phyloP scores from a whole-genome alignment of 805 yeast species.

The Hanseniaspora mollemarum region DNA sequence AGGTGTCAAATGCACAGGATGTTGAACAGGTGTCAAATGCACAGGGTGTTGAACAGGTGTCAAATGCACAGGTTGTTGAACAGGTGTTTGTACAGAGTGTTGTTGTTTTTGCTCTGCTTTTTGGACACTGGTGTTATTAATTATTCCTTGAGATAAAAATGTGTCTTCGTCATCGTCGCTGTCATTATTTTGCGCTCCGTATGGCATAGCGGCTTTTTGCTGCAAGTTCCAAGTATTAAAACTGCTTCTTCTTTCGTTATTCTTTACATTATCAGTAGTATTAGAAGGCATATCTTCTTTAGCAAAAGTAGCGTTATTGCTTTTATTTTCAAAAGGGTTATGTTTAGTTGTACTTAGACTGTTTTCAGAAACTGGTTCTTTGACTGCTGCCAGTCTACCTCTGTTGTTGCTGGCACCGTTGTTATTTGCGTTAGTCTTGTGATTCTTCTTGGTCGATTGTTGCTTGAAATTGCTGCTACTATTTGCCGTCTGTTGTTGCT shows the following conservation, averaged over 20 bases:
- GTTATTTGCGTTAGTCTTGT: background rate
- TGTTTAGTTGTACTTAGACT: background rate
- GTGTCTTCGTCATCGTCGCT: conserved; percentile 2
- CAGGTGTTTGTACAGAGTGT: background rate
- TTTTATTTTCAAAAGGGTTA: background rate
- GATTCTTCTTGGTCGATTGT: background rate
- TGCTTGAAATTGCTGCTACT: background rate
- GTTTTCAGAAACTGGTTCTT: too few relatives aligned
- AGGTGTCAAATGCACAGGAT: background rate
- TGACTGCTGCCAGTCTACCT: too few relatives aligned
- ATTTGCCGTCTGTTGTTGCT: background rate
- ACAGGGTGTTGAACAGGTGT: background rate
- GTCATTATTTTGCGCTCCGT: background rate
- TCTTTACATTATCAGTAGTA: background rate
- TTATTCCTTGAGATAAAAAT: conserved; percentile 2
- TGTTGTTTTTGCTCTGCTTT: background rate
- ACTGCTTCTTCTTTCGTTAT: conserved; percentile 13
- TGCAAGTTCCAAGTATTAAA: conserved; percentile 11
- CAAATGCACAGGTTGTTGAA: background rate
- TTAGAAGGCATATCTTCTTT: background rate
- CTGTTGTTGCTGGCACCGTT: too few relatives aligned
- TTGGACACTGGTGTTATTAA: background rate
- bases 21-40: background rate
- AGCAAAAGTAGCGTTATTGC: conserved; percentile 5
- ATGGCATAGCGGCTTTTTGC: conserved; percentile 15